A percentile compares a stretch with the other conserved stretches of the same genome.
Conservation (phyloP, 768 basidiomycete species). For the Boletus sensibilis region DNA sequence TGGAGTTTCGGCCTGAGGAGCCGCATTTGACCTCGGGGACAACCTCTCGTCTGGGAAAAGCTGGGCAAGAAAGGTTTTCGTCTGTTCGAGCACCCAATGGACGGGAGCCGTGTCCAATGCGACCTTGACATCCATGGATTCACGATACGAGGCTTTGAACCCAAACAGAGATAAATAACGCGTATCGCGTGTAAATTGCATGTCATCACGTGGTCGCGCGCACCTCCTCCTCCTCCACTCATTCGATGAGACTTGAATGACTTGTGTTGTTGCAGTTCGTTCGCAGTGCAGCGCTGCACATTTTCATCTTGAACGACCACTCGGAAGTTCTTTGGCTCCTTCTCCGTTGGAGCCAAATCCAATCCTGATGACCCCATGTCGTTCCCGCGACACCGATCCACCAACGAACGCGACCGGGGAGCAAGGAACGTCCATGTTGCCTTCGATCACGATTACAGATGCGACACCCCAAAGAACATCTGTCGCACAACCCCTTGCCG, state of each 20-base stretch:
- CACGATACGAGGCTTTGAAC: no score
- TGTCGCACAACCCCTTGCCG: not conserved
- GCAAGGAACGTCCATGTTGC: not conserved
- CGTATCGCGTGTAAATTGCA: not conserved
- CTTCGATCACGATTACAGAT: conserved; percentile 15
- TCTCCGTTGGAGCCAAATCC: not conserved
- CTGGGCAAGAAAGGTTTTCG: no score
- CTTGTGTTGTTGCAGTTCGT: not conserved
- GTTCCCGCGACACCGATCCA: not conserved
- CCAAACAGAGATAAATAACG: conserved; percentile 18
- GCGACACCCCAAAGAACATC: conserved; percentile 23
- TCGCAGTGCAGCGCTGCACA: not conserved
- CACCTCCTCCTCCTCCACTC: not conserved
- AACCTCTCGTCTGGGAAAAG: no score
- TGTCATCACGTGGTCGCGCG: conserved; percentile 8
- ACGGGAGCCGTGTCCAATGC: no score
- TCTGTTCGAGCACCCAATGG: no score
- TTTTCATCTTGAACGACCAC: not conserved
- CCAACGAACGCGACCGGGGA: not conserved
- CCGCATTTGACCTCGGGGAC: no score
- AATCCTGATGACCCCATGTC: not conserved
- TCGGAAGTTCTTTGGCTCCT: not conserved
- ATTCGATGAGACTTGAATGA: not conserved
- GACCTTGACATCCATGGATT: no score
- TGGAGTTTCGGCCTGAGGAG: no score